phyloP scores from a whole-genome alignment of 345 rosid species.

The Erodium maritimum region DNA sequence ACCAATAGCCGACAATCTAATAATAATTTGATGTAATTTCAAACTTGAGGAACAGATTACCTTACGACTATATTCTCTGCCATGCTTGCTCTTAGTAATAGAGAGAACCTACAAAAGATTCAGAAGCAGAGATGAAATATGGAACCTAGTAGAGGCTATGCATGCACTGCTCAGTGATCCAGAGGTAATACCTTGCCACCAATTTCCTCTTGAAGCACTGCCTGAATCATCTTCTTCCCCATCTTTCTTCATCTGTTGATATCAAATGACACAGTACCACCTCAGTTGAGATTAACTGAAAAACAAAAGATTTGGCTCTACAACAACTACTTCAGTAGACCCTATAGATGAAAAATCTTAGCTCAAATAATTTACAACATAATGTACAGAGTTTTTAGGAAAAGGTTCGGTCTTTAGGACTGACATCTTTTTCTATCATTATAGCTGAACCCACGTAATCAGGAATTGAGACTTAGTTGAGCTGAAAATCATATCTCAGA shows the following conservation, averaged over 20 bases:
- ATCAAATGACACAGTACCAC: neutral
- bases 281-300: neutral
- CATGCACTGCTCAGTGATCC: neutral
- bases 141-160: neutral
- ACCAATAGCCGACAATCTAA: no score
- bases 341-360: no score
- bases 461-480: neutral
- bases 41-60: neutral
- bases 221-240: conserved; percentile 63
- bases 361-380: no score
- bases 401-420: no score
- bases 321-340: neutral
- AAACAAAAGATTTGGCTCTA: neutral
- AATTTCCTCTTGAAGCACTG: conserved; percentile 70
- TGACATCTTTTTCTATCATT: no score
- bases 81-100: conserved; percentile 21
- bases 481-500: neutral
- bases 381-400: no score
- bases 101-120: conserved; percentile 31
- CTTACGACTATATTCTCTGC: neutral
- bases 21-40: neutral
- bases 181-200: conserved; percentile 71
- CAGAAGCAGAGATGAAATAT: neutral
- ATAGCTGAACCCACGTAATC: neutral
- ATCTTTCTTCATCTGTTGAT: conserved; percentile 35